phyloP scores from a whole-genome alignment of 2,329 filamentous ascomycete species.

The Cercospora zeina region DNA sequence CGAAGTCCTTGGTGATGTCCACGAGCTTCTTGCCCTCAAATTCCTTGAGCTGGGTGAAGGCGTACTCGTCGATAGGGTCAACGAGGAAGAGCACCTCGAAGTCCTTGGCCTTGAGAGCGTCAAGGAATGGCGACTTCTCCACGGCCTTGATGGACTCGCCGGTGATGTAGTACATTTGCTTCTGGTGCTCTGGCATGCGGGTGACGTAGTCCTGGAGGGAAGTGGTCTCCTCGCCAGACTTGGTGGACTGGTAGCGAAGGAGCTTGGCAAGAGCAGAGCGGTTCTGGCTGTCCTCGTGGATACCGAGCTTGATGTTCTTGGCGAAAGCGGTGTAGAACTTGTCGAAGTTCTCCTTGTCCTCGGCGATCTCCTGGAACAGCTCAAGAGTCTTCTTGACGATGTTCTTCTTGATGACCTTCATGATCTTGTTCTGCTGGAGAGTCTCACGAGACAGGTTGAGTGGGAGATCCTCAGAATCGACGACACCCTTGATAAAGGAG shows the following conservation, averaged over 20 bases:
- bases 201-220: constrained; percentile 97
- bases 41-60: constrained; percentile 99
- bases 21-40: constrained; percentile 99
- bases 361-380: constrained; percentile 97
- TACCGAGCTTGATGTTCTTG: constrained; percentile 99
- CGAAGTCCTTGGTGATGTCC: constrained; percentile 99
- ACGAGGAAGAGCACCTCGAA: constrained; percentile 99
- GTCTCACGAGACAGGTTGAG: constrained; percentile 99
- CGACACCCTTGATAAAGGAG: constrained; percentile 99
- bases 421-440: constrained; percentile 99
- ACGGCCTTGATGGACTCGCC: constrained; percentile 99
- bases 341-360: constrained; percentile 99
- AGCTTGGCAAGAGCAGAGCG: constrained; percentile 90
- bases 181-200: constrained; percentile 99
- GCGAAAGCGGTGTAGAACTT: constrained; percentile 99
- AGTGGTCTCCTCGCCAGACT: constrained; percentile 96
- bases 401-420: constrained; percentile 99
- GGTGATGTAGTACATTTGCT: constrained; percentile 99
- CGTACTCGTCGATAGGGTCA: constrained; percentile 99
- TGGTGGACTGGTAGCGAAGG: constrained; percentile 97
- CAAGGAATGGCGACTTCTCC: constrained; percentile 96
- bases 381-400: constrained; percentile 99
- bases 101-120: constrained; percentile 97
- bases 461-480: constrained; percentile 98
- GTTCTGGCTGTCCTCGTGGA: constrained; percentile 99